Evolutionary conservation across 345 rosid genomes (phyloP).

Genomic region (Brassica nigra): DNA sequence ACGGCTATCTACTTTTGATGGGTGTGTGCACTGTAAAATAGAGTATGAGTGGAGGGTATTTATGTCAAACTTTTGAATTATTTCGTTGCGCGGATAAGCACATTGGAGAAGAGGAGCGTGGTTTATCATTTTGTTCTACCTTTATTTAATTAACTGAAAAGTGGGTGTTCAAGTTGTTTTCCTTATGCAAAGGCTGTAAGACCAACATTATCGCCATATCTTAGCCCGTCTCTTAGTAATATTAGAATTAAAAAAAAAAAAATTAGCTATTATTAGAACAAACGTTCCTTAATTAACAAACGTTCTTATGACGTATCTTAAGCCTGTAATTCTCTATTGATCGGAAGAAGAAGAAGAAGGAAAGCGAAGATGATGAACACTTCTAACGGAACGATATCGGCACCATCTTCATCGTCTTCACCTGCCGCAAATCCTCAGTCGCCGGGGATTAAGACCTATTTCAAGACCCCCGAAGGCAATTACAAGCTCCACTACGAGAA

Average conservation of each 20-base stretch:
- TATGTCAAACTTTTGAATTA: slow-evolving; percentile 19
- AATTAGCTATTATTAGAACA: too few relatives aligned
- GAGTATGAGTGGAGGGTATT: slow-evolving; percentile 34
- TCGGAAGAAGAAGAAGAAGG: not conserved
- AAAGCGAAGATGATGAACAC: slow-evolving; percentile 61
- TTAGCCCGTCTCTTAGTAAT: too few relatives aligned
- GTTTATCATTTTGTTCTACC: not conserved
- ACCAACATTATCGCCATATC: too few relatives aligned
- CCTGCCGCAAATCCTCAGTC: slow-evolving; percentile 77
- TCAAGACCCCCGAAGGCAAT: slow-evolving; percentile 96
- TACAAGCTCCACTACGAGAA: slow-evolving; percentile 97
- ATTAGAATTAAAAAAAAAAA: too few relatives aligned
- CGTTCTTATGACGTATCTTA: too few relatives aligned
- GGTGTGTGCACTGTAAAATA: slow-evolving; percentile 22
- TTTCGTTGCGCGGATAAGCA: slow-evolving; percentile 46
- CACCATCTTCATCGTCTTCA: slow-evolving; percentile 65
- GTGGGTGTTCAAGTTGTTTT: not conserved
- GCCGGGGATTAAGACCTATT: slow-evolving; percentile 94
- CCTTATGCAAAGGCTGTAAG: too few relatives aligned
- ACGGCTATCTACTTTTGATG: slow-evolving; percentile 24
- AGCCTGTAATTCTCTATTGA: too few relatives aligned
- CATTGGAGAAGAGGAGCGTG: slow-evolving; percentile 24
- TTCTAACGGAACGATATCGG: slow-evolving; percentile 86
- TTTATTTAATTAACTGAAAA: not conserved
- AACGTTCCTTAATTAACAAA: too few relatives aligned